Evolutionary conservation across 768 basidiomycete genomes (phyloP), one percentile per base, ranked within the genome.

Genomic region (Artomyces pyxidatus): DNA sequence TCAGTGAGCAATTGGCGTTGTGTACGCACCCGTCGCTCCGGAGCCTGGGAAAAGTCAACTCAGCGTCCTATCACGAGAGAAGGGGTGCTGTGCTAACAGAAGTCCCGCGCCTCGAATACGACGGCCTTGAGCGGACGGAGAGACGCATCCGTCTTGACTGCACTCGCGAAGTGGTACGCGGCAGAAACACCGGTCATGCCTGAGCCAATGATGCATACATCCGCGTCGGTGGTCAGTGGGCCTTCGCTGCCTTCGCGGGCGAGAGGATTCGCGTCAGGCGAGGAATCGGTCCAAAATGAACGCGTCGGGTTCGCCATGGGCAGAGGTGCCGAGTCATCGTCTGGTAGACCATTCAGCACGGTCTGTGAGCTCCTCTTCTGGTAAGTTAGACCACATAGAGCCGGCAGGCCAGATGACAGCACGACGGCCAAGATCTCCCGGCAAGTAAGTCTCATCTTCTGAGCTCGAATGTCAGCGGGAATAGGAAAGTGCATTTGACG

Each of bases 81-180:
- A 40, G 11, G 12, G 3, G 32, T 26, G 19, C 3, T 42, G 71
- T 56, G 28, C 87, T 67, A 21, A 90, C 91, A 87, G 63, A 93
- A 85, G 59, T 89, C 84, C 57, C 93, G 70, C 4, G 90, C 93
- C 60, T 95, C 92, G 8, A 96, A 63, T 11, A 94, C 68, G 16
- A 82, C 78, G 0, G 83, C 71, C 26, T 68, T 78, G 38, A 77
- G 53, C 16, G 70, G 58, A 35, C 55, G 40, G 19, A 50, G 27
- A 11, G 27, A 26, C 3, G 46, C 32, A 12, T 48, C 44, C 9
- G 30, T 37, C 32, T 49, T 25, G 25, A 61, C 29, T 14, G 52
- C 30, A 44, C 71, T 68, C 3, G 79, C 68, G 28, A 92, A 68
- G 59, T 90, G 85, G 62, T 86, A 89, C 6, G 86, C 85, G 4